Evolutionary conservation across 106 monocot genomes (phyloP).

Genomic region (Acanthochlamys bracteata): DNA sequence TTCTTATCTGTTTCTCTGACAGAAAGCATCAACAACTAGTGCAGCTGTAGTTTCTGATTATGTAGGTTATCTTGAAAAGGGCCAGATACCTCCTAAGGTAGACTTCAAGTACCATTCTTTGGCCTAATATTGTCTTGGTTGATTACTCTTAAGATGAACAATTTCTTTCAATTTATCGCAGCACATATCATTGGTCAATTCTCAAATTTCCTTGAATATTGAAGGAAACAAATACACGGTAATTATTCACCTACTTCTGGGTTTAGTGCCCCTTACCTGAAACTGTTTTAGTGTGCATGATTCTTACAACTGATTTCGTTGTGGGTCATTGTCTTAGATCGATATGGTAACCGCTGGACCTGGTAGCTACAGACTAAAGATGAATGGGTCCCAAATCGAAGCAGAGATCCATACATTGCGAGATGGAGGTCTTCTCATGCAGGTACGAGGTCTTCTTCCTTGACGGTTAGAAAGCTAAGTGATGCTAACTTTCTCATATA

Average conservation of each 20-base stretch:
- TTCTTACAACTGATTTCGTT: slow-evolving; percentile 6
- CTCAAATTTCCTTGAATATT: slow-evolving; percentile 73
- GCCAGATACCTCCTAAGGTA: slow-evolving; percentile 98
- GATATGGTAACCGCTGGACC: slow-evolving; percentile 91
- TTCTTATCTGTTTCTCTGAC: slow-evolving; percentile 6
- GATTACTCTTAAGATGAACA: too few relatives aligned
- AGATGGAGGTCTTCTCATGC: slow-evolving; percentile 97
- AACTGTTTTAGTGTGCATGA: not conserved
- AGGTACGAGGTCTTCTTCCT: slow-evolving; percentile 33
- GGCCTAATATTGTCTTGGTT: slow-evolving; percentile 4
- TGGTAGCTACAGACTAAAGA: slow-evolving; percentile 80
- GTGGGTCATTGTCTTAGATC: slow-evolving; percentile 42
- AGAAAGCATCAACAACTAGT: slow-evolving; percentile 96
- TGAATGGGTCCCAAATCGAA: slow-evolving; percentile 84
- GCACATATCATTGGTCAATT: slow-evolving; percentile 96
- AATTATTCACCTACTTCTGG: slow-evolving; percentile 15
- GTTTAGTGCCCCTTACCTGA: not conserved
- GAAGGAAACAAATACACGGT: slow-evolving; percentile 98
- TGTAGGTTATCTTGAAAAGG: slow-evolving; percentile 93
- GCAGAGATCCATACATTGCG: slow-evolving; percentile 93
- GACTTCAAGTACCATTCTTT: too few relatives aligned
- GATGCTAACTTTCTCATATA: too few relatives aligned
- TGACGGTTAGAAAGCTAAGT: too few relatives aligned
- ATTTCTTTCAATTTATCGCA: too few relatives aligned
- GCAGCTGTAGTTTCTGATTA: slow-evolving; percentile 91